Evolutionary conservation across 2,329 filamentous ascomycete species (phyloP).

Genomic region (Bipolaris bicolor): DNA sequence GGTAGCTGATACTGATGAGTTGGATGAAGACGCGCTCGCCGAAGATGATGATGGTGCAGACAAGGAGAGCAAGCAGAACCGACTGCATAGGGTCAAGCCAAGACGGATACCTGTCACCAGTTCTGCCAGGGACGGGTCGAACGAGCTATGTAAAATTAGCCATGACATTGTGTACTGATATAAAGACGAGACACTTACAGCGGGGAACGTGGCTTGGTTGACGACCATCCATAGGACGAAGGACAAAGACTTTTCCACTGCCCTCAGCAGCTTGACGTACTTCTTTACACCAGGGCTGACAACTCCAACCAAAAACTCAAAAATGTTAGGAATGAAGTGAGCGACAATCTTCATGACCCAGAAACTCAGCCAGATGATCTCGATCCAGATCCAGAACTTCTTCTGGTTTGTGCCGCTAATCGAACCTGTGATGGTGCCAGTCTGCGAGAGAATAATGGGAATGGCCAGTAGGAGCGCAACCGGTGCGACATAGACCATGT

Average conservation of each 20-base stretch:
- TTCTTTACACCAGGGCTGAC: conserved; percentile 69
- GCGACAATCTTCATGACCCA: conserved; percentile 68
- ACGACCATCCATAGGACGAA: conserved; percentile 66
- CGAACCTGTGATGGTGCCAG: conserved; percentile 42
- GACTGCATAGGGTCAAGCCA: conserved; percentile 66
- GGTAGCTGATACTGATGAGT: conserved; percentile 83
- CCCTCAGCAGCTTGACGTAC: conserved; percentile 64
- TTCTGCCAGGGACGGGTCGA: conserved; percentile 19
- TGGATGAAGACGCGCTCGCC: conserved; percentile 81
- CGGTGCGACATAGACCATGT: conserved; percentile 67
- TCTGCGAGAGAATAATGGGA: conserved; percentile 68
- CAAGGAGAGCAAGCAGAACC: conserved; percentile 70
- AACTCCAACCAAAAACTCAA: conserved; percentile 66
- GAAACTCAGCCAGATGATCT: conserved; percentile 68
- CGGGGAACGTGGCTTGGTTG: conserved; percentile 65
- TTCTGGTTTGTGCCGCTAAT: conserved; percentile 63
- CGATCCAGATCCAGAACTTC: conserved; percentile 70
- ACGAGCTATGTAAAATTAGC: conserved; percentile 14
- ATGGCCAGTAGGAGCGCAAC: conserved; percentile 64
- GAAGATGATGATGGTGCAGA: conserved; percentile 73
- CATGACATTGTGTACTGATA: too few species aligned
- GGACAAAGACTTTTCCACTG: conserved; percentile 66
- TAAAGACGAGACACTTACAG: conserved; percentile 24
- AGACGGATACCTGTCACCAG: conserved; percentile 11
- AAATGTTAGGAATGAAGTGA: conserved; percentile 64